A percentile compares a stretch with the other conserved stretches of the same genome.
Evolutionary conservation across 805 yeast genomes (phyloP).

Genomic region (Saturnispora sekii): DNA sequence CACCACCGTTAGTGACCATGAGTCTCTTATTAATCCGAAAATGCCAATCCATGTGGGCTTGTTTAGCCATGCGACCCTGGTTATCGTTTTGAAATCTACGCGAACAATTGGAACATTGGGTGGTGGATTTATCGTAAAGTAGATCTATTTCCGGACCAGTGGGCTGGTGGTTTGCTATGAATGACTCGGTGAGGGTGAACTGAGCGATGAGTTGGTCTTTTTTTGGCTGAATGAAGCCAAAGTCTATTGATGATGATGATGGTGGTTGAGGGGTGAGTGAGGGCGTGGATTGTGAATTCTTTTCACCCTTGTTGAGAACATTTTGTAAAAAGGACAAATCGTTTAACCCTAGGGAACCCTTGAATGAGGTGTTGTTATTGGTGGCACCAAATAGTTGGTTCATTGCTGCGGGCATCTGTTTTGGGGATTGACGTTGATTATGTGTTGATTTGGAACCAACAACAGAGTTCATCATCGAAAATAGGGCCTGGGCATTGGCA

Average conservation of each 20-base stretch:
- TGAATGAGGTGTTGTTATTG: background rate
- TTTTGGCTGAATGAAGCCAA: constrained; percentile 13
- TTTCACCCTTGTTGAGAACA: constrained; percentile 12
- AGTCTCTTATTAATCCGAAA: constrained; percentile 80
- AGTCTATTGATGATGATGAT: constrained; percentile 9
- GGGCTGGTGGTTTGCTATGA: constrained; percentile 30
- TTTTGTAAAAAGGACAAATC: constrained; percentile 14
- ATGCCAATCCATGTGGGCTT: constrained; percentile 90
- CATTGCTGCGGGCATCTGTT: constrained; percentile 1
- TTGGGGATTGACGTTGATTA: background rate
- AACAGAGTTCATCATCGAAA: constrained; percentile 19
- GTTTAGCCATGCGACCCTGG: constrained; percentile 43
- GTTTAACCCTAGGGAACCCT: constrained; percentile 13
- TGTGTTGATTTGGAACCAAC: constrained; percentile 9
- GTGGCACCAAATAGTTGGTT: constrained; percentile 3
- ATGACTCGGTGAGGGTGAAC: constrained; percentile 25
- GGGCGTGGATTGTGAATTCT: background rate
- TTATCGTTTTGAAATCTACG: constrained; percentile 62
- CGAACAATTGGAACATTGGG: constrained; percentile 86
- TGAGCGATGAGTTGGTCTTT: constrained; percentile 16
- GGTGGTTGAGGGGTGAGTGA: background rate
- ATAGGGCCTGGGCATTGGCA: constrained; percentile 17
- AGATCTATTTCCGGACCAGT: constrained; percentile 26
- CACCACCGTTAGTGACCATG: constrained; percentile 28
- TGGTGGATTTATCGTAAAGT: constrained; percentile 52